These are phyloP conservation scores for Athelia sp. DNA, from an alignment of 1,284 basidiomycete genomes.

Conservation along the genomic window DNA sequence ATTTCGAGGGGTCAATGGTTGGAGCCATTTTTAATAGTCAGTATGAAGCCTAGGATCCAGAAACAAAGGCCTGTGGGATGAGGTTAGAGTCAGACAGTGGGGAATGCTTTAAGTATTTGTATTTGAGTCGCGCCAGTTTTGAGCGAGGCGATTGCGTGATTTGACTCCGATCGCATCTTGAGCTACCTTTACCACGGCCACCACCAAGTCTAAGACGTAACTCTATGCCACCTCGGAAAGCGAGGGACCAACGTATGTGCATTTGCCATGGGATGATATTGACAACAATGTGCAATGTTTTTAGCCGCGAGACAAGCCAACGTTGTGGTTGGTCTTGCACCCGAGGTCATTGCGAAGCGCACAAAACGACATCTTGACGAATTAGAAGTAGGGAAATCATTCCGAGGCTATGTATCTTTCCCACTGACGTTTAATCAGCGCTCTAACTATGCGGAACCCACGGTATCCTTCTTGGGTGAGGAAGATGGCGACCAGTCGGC, in stretches of 20 bases:
- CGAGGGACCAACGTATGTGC: conserved; percentile 39
- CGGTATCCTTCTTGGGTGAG: conserved; percentile 31
- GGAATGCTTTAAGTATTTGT: no score
- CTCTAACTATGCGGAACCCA: conserved; percentile 72
- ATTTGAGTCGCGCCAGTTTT: neutral
- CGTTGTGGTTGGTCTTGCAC: conserved; percentile 45
- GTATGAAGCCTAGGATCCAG: neutral
- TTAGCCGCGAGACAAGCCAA: conserved; percentile 39
- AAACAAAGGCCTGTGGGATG: neutral
- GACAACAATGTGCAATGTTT: neutral
- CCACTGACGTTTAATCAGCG: conserved; percentile 35
- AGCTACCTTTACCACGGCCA: neutral
- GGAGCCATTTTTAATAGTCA: conserved; percentile 10
- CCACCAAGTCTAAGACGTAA: neutral
- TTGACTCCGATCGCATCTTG: neutral
- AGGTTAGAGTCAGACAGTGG: neutral
- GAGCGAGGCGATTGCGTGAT: neutral
- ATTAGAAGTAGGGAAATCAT: conserved; percentile 59
- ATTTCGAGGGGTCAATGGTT: conserved; percentile 14
- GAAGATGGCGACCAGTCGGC: conserved; percentile 22
- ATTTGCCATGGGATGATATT: neutral
- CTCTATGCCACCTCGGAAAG: conserved; percentile 39
- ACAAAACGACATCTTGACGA: conserved; percentile 75
- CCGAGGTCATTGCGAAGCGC: conserved; percentile 68
- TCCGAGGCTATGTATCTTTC: neutral